These are phyloP conservation scores for Incumbomyces lentus DNA, from an alignment of 2,329 filamentous ascomycete species.

Conservation along the genomic window DNA sequence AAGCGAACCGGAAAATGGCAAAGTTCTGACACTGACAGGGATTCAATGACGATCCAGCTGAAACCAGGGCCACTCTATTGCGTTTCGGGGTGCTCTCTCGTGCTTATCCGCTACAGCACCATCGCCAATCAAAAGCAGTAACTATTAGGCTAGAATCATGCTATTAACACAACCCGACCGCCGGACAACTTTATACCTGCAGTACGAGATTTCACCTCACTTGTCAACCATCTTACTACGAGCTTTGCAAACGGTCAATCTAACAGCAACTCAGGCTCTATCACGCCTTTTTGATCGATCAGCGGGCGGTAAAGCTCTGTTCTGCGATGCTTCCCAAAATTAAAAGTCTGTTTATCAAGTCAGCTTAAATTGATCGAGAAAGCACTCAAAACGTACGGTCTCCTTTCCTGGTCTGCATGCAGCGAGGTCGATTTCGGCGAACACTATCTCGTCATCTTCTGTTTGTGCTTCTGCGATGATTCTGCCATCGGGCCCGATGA, in stretches of 20 bases:
- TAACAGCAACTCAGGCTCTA: slow-evolving; percentile 29
- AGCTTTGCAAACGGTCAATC: slow-evolving; percentile 2
- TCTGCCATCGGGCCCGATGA: slow-evolving; percentile 40
- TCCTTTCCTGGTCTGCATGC: slow-evolving; percentile 40
- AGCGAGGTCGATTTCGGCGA: slow-evolving; percentile 41
- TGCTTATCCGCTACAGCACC: background rate
- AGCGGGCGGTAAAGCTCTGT: slow-evolving; percentile 25
- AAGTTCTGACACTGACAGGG: too few relatives aligned
- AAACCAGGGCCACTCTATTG: too few relatives aligned
- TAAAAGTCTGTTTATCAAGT: background rate
- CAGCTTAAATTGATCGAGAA: background rate
- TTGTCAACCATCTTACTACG: background rate
- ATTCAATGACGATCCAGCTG: too few relatives aligned
- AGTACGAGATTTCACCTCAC: too few relatives aligned
- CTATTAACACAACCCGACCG: too few relatives aligned
- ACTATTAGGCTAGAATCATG: too few relatives aligned
- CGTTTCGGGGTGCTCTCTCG: background rate
- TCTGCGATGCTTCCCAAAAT: slow-evolving; percentile 24
- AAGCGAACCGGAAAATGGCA: background rate
- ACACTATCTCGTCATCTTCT: slow-evolving; percentile 40
- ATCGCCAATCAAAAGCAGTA: too few relatives aligned
- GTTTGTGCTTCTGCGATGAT: slow-evolving; percentile 42
- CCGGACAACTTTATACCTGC: too few relatives aligned
- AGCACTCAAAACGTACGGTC: slow-evolving; percentile 27
- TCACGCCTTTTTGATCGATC: slow-evolving; percentile 23